Conservation (phyloP, 805 yeast species). For the Maudiozyma pseudohumilis region DNA sequence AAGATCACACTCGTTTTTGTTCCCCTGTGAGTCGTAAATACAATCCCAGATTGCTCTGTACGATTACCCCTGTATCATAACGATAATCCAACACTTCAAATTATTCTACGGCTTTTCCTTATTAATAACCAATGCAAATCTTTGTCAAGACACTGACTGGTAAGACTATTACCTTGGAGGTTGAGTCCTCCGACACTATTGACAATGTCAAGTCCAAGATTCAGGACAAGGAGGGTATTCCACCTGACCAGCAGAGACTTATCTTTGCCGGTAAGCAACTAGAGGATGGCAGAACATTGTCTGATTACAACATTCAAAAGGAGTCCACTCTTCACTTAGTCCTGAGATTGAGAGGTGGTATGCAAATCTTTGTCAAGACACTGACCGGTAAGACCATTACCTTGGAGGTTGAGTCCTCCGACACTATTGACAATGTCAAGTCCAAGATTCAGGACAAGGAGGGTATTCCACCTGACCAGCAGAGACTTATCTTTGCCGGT, state of each 20-base stretch:
- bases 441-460: constrained; percentile 64
- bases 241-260: constrained; percentile 93
- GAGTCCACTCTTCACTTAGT: constrained; percentile 83
- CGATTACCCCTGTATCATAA: too few relatives aligned
- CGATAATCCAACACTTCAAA: too few relatives aligned
- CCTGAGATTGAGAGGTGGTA: constrained; percentile 76
- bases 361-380: constrained; percentile 95
- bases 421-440: constrained; percentile 89
- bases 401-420: constrained; percentile 88
- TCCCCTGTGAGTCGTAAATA: too few relatives aligned
- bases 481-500: constrained; percentile 62
- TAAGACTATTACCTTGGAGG: constrained; percentile 76
- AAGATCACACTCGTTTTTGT: too few relatives aligned
- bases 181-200: too few relatives aligned
- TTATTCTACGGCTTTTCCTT: too few relatives aligned
- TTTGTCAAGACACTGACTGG: constrained; percentile 87
- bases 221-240: constrained; percentile 94
- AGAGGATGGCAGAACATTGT: constrained; percentile 90
- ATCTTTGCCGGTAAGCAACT: constrained; percentile 95
- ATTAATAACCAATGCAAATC: constrained; percentile 65
- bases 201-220: constrained; percentile 91
- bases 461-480: constrained; percentile 67
- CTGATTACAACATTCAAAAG: constrained; percentile 93
- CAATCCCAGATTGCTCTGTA: too few relatives aligned
- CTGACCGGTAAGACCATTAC: constrained; percentile 97